Base-by-base conservation (phyloP, 2,329 filamentous ascomycete species). In the Daldinia eschscholtzii region DNA sequence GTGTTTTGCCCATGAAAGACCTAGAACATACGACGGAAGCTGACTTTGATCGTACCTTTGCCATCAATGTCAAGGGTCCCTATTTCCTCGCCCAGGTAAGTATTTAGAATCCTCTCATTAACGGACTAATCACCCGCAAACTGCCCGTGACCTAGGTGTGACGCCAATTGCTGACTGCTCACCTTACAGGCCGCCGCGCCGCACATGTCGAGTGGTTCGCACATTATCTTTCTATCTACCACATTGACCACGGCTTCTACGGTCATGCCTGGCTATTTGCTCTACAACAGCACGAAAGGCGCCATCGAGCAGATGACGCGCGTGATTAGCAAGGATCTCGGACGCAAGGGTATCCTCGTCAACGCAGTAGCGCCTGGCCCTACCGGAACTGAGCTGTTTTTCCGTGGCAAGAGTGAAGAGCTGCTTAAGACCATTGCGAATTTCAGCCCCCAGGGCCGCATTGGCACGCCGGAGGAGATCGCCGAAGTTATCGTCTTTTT, bases 251-350 rank as follows among this genome's bases (percentile, higher is more conserved):
- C 72, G 13, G 72, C 77, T 3, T 82, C 80, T 1, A 78, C 75
- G 3, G 79, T 88, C n/a, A 61, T 79, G 28, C 81, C 84, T 0
- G 69, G 74, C 0, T 87, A 88, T 69, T 78, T 85, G 15, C 79
- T 87, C 7, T 90, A 90, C 75, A 81, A 80, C 9, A 79, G 83
- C 0, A 87, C 84, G 48, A 90, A 90, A 74, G 88, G 86, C 55
- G 86, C 87, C 7, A 82, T 90, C 44, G 87, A 90, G 76, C 86
- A 89, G 76, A 84, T 89, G 79, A 83, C 83, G 0, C 83, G 86
- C 10, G 78, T 84, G 2, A 76, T 89, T 67, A 82, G 84, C 50
- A 89, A 88, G 76, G 87, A 88, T 59, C 81, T 89, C 23, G 86
- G 81, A 1, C 71, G 78, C 9, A 84, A 82, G 71, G 83, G 83